These are phyloP conservation scores for Diaporthe nobilis DNA, from an alignment of 2,329 filamentous ascomycete species.

Conservation along the genomic window DNA sequence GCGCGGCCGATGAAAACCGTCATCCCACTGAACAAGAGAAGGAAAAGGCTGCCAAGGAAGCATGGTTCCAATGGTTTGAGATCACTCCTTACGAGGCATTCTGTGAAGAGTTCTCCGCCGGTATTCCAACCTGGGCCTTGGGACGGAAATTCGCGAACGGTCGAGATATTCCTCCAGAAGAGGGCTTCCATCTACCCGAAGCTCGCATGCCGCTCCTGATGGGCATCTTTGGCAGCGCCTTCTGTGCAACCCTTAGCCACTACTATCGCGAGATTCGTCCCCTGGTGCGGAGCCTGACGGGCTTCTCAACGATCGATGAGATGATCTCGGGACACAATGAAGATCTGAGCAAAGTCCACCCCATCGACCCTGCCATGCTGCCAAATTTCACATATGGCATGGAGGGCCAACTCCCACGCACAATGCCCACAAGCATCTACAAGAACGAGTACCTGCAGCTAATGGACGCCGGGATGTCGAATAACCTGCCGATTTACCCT, in stretches of 20 bases:
- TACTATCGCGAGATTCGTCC: conserved; percentile 97
- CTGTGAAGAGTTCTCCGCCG: conserved; percentile 90
- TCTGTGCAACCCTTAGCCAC: conserved; percentile 94
- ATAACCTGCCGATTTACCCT: conserved; percentile 97
- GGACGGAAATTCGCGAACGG: conserved; percentile 87
- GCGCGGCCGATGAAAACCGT: conserved; percentile 52
- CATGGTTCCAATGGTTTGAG: conserved; percentile 99
- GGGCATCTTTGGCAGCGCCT: conserved; percentile 97
- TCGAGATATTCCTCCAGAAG: conserved; percentile 72
- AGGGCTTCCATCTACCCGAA: conserved; percentile 83
- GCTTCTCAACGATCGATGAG: conserved; percentile 83
- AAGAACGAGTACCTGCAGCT: conserved; percentile 80
- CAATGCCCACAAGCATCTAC: conserved; percentile 84
- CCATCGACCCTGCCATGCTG: conserved; percentile 90
- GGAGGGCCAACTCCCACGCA: conserved; percentile 79
- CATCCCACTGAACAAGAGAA: conserved; percentile 63
- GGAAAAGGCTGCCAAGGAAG: conserved; percentile 71
- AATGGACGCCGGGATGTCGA: conserved; percentile 99
- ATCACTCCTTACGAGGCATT: conserved; percentile 96
- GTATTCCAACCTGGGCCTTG: conserved; percentile 95
- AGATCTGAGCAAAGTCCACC: conserved; percentile 91
- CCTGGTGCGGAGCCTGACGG: conserved; percentile 79
- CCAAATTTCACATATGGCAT: conserved; percentile 92
- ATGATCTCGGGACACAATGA: conserved; percentile 87
- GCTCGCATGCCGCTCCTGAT: conserved; percentile 86